Base-by-base conservation (phyloP, 345 rosid genomes). In the Salix arbutifolia region DNA sequence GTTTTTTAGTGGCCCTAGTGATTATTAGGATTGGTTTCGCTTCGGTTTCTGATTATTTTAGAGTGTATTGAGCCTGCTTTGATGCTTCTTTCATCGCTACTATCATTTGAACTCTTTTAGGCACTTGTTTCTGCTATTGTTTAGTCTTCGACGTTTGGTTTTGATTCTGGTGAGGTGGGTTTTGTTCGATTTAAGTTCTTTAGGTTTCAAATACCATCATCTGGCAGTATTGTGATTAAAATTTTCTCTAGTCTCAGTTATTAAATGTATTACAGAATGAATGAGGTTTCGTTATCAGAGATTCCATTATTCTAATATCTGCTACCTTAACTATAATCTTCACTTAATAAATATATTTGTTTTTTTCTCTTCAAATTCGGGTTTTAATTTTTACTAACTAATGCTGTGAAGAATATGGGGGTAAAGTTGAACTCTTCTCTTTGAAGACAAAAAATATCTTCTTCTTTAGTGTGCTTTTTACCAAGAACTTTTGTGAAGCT, bases 101-200 rank as follows among this genome's bases (percentile, higher is more conserved):
- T 74, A 77, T 74, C 68, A 65, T 56, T 64, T 78, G 78, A 74
- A 84, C 72, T 77, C 70, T 25, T 30, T 40, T 37, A 21, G 70
- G n/a, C 56, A 66, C 67, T 66, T 21, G 52, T 44, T 61, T 67
- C 21, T 65, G 46, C 33, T 67, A 72, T 67, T 61, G 25, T 25
- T 58, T n/a, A 30, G 64, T 62, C 64, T 16, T 70, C 66, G 35
- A 66, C 61, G 46, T 14, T 73, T 26, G 53, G 53, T 65, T 77
- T 50, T 64, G 25, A 65, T 67, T 17, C 10, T 1, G 44, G 71
- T 25, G 44, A 5, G 19, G 11, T 58, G 42, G 28, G 37, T 11
- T 65, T 19, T 78, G 28, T 53, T 17, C 38, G 71, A 25, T 30
- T 74, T 30, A 18, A 35, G 48, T 64, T 25, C 25, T 40, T 33